Conservation (phyloP, 2,329 filamentous ascomycete genomes). For the Elsinoe australis region DNA sequence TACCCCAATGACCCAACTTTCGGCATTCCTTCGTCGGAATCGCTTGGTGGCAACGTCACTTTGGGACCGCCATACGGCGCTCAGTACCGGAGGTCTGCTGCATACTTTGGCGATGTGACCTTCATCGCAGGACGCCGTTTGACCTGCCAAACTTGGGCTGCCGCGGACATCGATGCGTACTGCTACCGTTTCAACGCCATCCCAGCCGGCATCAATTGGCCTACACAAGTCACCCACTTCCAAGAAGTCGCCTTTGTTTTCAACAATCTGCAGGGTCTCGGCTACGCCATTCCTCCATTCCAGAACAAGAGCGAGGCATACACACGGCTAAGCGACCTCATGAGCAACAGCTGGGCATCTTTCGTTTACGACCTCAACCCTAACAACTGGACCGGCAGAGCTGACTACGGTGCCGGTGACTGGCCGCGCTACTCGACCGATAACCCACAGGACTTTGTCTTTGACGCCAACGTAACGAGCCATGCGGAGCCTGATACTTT, state of each 20-base stretch:
- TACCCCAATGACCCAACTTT: conserved; percentile 49
- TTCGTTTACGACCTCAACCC: conserved; percentile 40
- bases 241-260: conserved; percentile 44
- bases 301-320: conserved; percentile 32
- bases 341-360: conserved; percentile 40
- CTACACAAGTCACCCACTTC: conserved; percentile 48
- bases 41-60: conserved; percentile 30
- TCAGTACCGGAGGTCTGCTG: conserved; percentile 48
- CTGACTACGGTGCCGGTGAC: conserved; percentile 8
- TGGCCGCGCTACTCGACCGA: conserved; percentile 38
- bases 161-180: conserved; percentile 45
- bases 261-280: conserved; percentile 38
- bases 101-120: conserved; percentile 48
- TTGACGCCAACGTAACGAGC: conserved; percentile 38
- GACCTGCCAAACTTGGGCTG: conserved; percentile 46
- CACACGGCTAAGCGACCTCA: conserved; percentile 35
- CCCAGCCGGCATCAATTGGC: conserved; percentile 37
- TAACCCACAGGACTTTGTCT: conserved; percentile 37
- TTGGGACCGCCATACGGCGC: conserved; percentile 34
- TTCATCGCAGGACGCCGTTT: conserved; percentile 51
- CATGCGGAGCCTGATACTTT: conserved; percentile 38
- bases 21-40: conserved; percentile 40
- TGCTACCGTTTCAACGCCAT: conserved; percentile 57
- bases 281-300: conserved; percentile 35
- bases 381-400: conserved; percentile 27